Evolutionary conservation across 2,329 filamentous ascomycete species (phyloP), one percentile per base, ranked within the genome.

Genomic region (Colletotrichum falcatum): DNA sequence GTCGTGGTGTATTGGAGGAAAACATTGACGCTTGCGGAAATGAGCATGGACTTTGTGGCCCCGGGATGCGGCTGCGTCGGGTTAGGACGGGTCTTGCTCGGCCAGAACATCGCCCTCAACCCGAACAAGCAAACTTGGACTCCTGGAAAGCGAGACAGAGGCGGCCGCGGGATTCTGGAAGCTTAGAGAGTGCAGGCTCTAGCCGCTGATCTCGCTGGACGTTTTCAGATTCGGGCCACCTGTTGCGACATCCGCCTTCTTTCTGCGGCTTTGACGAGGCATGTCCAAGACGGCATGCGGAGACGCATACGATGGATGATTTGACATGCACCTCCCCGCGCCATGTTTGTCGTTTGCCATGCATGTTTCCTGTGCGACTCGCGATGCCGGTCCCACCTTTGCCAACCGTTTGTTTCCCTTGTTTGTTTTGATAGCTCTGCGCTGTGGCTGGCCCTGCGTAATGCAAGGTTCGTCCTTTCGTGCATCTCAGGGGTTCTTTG

Each of bases 351-450:
- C 58, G 48, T 53, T 53, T 62, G 51, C 20, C 26, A 1, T 26
- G 26, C n/a, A n/a, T 67, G 30, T 37, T 28, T 14, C 59, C 58
- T 46, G 18, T 58, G 37, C 14, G 33, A 61, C 7, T 6, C 6
- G 14, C 18, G 1, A 23, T 3, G 23, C 20, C 16, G n/a, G 48
- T 28, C 42, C 54, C 23, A 35, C 44, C 42, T 54, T 54, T 46
- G 37, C 44, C 42, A 42, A 49, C 64, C 67, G 67, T 70, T 59
- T 58, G 67, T 70, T 59, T 58, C 18, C 18, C 42, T 59, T 62
- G 26, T 48, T 62, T 33, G 9, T 37, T n/a, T 16, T 6, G 6
- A 14, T 18, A 14, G 30, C 46, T 18, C 26, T 35, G 2, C 28
- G 44, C 44, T 30, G 30, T 56, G 48, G 66, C 42, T 9, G 16